phyloP scores from a whole-genome alignment of 805 yeast species.

The Metschnikowia reukaufii region DNA sequence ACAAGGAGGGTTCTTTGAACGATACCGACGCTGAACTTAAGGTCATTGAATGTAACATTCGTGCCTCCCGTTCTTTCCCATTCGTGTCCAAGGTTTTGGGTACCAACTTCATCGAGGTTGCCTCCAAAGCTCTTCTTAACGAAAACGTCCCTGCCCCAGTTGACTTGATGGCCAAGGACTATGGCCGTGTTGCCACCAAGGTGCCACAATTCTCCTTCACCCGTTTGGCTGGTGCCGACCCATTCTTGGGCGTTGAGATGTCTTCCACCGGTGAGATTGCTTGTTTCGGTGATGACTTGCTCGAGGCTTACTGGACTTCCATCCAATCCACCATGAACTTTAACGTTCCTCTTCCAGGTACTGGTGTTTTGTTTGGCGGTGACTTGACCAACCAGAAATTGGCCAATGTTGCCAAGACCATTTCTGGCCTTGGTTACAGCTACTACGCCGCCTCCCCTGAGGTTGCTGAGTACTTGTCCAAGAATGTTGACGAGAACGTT shows the following conservation, averaged over 20 bases:
- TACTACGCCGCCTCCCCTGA: slow-evolving; percentile 73
- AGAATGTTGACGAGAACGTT: slow-evolving; percentile 46
- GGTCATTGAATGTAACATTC: slow-evolving; percentile 97
- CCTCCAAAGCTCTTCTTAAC: slow-evolving; percentile 81
- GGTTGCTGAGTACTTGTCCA: slow-evolving; percentile 67
- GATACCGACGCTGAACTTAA: slow-evolving; percentile 64
- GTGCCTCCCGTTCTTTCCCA: slow-evolving; percentile 99
- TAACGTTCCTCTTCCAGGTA: slow-evolving; percentile 87
- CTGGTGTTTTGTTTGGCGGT: slow-evolving; percentile 92
- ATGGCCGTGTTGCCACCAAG: slow-evolving; percentile 90
- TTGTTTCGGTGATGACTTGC: slow-evolving; percentile 81
- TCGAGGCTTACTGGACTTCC: slow-evolving; percentile 97
- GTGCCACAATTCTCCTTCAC: slow-evolving; percentile 99
- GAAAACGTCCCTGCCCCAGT: slow-evolving; percentile 74
- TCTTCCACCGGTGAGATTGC: slow-evolving; percentile 99
- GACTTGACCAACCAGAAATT: slow-evolving; percentile 71
- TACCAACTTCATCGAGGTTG: slow-evolving; percentile 89
- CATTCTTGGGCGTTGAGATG: slow-evolving; percentile 98
- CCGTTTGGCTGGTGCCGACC: slow-evolving; percentile 98
- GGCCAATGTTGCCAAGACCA: slow-evolving; percentile 68
- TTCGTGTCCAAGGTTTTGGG: slow-evolving; percentile 97
- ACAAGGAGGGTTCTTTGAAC: slow-evolving; percentile 43
- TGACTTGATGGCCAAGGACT: slow-evolving; percentile 73
- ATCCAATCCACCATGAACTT: slow-evolving; percentile 97
- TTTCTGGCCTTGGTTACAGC: slow-evolving; percentile 76